These are phyloP conservation scores for Elsinoe arachidis DNA, from an alignment of 2,329 filamentous ascomycete species.

Conservation along the genomic window DNA sequence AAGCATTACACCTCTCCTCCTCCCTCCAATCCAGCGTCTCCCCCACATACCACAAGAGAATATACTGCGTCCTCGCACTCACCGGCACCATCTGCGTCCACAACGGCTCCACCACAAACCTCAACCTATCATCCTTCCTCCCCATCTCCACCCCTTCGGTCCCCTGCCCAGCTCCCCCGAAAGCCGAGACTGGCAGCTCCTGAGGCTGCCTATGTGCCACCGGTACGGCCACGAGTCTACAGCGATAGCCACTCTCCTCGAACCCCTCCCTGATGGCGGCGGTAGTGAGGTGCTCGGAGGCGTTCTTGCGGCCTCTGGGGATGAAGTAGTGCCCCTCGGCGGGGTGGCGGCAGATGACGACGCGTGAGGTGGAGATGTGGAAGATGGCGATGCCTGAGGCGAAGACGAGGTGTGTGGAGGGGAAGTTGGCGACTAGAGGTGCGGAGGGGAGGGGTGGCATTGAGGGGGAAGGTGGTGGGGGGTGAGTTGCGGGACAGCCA, in stretches of 20 bases:
- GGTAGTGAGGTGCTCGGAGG: conserved; percentile 34
- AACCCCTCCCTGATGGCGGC: conserved; percentile 43
- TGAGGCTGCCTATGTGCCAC: conserved; percentile 36
- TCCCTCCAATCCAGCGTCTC: conserved; percentile 35
- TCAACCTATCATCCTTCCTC: conserved; percentile 17
- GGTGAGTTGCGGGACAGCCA: not conserved
- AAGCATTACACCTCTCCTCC: conserved; percentile 15
- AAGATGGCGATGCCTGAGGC: conserved; percentile 43
- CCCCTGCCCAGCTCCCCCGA: not conserved
- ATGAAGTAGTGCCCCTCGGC: conserved; percentile 38
- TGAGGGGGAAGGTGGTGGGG: not conserved
- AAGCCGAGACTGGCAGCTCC: conserved; percentile 14
- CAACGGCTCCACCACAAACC: conserved; percentile 36
- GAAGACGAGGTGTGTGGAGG: conserved; percentile 23
- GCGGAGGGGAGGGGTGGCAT: conserved; percentile 16
- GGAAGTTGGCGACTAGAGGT: conserved; percentile 22
- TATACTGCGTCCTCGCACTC: conserved; percentile 30
- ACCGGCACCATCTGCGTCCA: conserved; percentile 39
- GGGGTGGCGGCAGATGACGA: conserved; percentile 41
- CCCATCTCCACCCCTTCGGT: conserved; percentile 13
- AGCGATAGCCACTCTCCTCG: conserved; percentile 44
- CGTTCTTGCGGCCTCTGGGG: conserved; percentile 42
- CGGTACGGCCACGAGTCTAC: conserved; percentile 40
- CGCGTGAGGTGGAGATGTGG: conserved; percentile 37
- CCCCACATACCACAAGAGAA: conserved; percentile 39